These are phyloP conservation scores for Akanthomyces uredinophilus DNA, from an alignment of 2,329 filamentous ascomycete species.

Conservation along the genomic window DNA sequence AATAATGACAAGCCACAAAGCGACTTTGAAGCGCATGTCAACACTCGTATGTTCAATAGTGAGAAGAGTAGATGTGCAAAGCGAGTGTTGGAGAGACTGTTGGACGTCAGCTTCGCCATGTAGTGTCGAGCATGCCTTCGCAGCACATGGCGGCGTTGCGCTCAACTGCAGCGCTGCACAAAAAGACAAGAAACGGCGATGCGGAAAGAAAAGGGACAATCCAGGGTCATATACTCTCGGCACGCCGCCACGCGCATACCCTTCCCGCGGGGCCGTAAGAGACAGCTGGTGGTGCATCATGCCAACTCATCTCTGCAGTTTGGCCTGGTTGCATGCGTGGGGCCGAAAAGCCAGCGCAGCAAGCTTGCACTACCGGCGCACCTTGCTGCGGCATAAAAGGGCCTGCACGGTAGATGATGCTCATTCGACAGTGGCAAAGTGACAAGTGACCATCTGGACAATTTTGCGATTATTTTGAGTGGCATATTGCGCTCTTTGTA, in stretches of 20 bases:
- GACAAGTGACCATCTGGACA: neutral
- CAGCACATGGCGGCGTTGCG: neutral
- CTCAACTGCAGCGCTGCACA: neutral
- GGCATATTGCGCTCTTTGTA: neutral
- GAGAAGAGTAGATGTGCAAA: neutral
- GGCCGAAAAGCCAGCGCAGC: conserved; percentile 7
- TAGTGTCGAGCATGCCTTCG: neutral
- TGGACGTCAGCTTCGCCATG: neutral
- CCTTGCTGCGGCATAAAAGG: neutral
- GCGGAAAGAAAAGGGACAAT: neutral
- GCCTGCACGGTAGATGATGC: too few relatives aligned
- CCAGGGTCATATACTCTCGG: neutral
- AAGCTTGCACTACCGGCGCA: conserved; percentile 11
- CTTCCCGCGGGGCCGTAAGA: conserved; percentile 1
- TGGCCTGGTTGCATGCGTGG: conserved; percentile 14
- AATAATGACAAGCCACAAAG: conserved; percentile 13
- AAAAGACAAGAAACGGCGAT: neutral
- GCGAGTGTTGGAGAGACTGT: neutral
- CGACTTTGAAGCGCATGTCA: neutral
- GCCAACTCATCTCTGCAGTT: conserved; percentile 16
- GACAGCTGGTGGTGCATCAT: conserved; percentile 16
- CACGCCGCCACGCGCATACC: conserved; percentile 9
- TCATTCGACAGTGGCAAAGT: neutral
- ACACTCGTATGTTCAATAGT: neutral
- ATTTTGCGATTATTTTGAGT: neutral